A percentile compares a stretch with the other conserved stretches of the same genome.
Evolutionary conservation across 225 moss, liverwort and hornwort species (phyloP).

Genomic region (Polytrichum formosum): DNA sequence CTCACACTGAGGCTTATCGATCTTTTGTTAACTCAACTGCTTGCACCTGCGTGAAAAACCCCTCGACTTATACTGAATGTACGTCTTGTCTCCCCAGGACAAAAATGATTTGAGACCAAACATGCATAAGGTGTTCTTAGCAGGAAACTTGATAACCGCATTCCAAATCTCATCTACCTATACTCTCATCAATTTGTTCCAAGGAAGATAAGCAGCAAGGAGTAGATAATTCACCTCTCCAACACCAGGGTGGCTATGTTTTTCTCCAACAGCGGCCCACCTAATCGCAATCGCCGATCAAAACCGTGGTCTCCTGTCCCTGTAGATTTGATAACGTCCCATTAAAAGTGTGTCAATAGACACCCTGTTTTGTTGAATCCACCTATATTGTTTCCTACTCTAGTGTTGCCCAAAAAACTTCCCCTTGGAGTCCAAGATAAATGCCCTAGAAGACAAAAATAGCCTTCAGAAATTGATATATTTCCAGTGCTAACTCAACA

Average conservation of each 20-base stretch:
- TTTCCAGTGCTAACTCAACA: no score
- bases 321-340: slow-evolving; percentile 17
- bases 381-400: no score
- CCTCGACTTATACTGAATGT: slow-evolving; percentile 14
- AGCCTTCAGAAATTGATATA: no score
- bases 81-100: neutral
- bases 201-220: neutral
- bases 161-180: no score
- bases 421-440: no score
- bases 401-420: no score
- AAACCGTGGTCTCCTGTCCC: slow-evolving; percentile 98
- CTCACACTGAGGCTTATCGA: slow-evolving; percentile 16
- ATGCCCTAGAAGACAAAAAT: no score
- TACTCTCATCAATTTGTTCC: no score
- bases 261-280: slow-evolving; percentile 80
- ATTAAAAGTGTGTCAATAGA: neutral
- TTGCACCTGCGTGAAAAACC: slow-evolving; percentile 25
- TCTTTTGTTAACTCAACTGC: slow-evolving; percentile 16
- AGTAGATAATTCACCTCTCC: slow-evolving; percentile 65
- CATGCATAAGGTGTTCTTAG: neutral
- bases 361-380: no score
- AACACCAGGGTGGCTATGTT: slow-evolving; percentile 88
- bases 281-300: slow-evolving; percentile 78
- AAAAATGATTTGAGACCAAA: neutral
- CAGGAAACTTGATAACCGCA: neutral